Evolutionary conservation across 2,329 filamentous ascomycete genomes (phyloP), one percentile per base, ranked within the genome.

Genomic region (Venturia carpophila): DNA sequence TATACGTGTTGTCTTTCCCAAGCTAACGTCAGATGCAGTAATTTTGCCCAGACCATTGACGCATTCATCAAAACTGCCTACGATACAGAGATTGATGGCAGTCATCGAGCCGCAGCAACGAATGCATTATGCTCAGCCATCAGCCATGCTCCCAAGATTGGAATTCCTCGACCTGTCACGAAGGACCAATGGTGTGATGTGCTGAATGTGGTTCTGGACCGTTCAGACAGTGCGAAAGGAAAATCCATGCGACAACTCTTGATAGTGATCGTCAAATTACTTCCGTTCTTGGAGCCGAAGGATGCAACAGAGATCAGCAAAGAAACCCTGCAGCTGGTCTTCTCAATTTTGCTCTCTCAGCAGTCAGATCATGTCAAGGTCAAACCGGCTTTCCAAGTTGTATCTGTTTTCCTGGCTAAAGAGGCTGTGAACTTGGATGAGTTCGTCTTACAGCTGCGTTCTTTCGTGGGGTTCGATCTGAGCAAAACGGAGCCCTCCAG

Each of bases 301-400:
- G 60, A 42, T 47, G 62, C 3, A 41, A 66, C 15, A 58, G 30
- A 19, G 55, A 66, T n/a, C 62, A 56, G 10, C 49, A 63, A 30
- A 27, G 49, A 24, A 67, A 68, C 39, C 58, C 47, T n/a, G 65
- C 67, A 42, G 15, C 39, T 58, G 30, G 55, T 45, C n/a, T 64
- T 34, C 15, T 17, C n/a, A 30, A 24, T 37, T 3, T 39, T 58
- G 19, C 27, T 47, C 15, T 30, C 62, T 10, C 60, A 60, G 21
- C 73, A 41, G 67, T 70, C 27, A 63, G 65, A 85, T 19, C 86
- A 84, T 68, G 82, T 86, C 11, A 79, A 87, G 63, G 85, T 86
- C 49, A 91, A 91, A 72, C 88, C 88, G 43, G 84, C 87, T 7
- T 82, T 91, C 67, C 86, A 87, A 70, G 83, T 83, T 19, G 76